Evolutionary conservation across 2,329 filamentous ascomycete genomes (phyloP).

Genomic region (Mycosphaerella arachidis): DNA sequence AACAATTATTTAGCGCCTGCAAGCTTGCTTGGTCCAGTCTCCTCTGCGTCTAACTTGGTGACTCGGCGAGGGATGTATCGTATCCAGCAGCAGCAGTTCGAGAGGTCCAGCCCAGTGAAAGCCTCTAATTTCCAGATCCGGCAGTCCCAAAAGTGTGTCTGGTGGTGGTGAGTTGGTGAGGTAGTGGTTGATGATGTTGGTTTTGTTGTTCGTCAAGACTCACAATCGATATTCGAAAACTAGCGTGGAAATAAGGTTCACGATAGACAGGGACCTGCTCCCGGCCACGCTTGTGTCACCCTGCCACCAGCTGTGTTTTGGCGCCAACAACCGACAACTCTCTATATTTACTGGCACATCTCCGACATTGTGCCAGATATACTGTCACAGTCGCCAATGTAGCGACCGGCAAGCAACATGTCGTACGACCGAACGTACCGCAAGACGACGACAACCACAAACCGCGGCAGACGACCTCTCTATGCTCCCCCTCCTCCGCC

Average conservation of each 20-base stretch:
- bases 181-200: not conserved
- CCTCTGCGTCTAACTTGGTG: no score
- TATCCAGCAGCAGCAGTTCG: no score
- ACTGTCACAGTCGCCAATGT: constrained; percentile 3
- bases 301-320: not conserved
- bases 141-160: no score
- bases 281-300: not conserved
- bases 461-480: constrained; percentile 49
- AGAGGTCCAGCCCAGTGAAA: no score
- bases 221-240: not conserved
- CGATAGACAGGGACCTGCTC: not conserved
- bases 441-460: constrained; percentile 39
- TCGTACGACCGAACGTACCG: constrained; percentile 51
- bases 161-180: not conserved
- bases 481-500: constrained; percentile 35
- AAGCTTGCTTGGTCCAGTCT: no score
- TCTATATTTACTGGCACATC: not conserved
- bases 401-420: constrained; percentile 23
- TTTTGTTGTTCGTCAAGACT: not conserved
- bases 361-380: not conserved
- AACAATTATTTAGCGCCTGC: no score
- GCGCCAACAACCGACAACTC: not conserved
- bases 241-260: not conserved
- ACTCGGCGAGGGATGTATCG: no score
- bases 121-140: no score